Evolutionary conservation across 1,139 yeast species (phyloP).

Genomic region (Candida sp.): DNA sequence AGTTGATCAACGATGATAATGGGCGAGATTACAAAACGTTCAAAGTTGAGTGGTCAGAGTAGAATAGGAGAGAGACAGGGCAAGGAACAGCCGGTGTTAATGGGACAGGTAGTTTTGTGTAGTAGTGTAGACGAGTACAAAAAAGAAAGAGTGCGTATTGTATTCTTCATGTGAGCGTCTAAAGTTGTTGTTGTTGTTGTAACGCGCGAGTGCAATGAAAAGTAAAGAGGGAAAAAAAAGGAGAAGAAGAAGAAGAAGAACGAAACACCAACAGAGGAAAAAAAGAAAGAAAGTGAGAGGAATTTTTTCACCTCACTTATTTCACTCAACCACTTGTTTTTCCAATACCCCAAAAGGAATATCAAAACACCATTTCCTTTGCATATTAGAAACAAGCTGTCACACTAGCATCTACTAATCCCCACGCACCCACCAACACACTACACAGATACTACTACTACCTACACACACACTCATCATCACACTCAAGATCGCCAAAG

Average conservation of each 20-base stretch:
- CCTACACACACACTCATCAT: background rate
- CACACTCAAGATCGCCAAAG: no score
- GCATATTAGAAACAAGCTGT: background rate
- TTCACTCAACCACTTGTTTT: background rate
- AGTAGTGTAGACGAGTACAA: no score
- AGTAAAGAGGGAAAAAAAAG: background rate
- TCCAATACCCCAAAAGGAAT: background rate
- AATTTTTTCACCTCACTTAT: background rate
- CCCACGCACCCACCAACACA: background rate
- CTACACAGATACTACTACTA: background rate
- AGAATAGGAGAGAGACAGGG: background rate
- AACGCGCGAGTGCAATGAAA: background rate
- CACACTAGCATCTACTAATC: no score
- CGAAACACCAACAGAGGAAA: background rate
- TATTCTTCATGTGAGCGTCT: background rate
- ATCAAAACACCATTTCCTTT: background rate
- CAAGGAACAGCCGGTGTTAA: background rate
- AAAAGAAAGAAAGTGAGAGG: no score
- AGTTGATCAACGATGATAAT: conserved; percentile 37
- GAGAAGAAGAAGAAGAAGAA: background rate
- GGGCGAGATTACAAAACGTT: conserved; percentile 24
- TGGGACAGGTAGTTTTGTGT: background rate
- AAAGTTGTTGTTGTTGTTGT: no score
- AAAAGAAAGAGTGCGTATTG: no score
- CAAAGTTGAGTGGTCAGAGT: conserved; percentile 8